These are phyloP conservation scores for Dioszegia hungarica DNA, from an alignment of 768 basidiomycete species.

Conservation along the genomic window DNA sequence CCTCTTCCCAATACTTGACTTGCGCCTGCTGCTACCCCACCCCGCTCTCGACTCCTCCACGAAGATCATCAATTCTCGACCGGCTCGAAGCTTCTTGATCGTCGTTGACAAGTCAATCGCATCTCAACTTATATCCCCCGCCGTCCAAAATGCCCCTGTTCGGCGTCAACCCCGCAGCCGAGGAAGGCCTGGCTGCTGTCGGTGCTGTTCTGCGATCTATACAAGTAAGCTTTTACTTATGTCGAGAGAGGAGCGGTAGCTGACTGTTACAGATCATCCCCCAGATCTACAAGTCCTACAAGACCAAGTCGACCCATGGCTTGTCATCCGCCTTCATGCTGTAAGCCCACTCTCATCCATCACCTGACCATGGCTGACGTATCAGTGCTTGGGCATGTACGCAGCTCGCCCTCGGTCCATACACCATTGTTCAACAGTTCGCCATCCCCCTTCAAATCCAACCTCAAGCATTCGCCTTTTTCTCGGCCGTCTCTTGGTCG, in stretches of 20 bases:
- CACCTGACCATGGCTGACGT: constrained; percentile 1
- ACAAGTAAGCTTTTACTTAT: background rate
- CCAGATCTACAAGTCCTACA: constrained; percentile 69
- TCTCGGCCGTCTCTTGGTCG: constrained; percentile 62
- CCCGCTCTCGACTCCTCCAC: too few relatives aligned
- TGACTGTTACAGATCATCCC: constrained; percentile 55
- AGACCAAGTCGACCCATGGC: constrained; percentile 63
- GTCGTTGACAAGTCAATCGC: background rate
- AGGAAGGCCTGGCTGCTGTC: constrained; percentile 67
- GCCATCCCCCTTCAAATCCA: constrained; percentile 64
- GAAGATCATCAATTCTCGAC: background rate
- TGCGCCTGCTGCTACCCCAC: too few relatives aligned
- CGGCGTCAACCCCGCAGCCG: constrained; percentile 47
- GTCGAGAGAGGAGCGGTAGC: background rate
- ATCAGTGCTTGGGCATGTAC: constrained; percentile 59
- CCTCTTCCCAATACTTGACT: background rate
- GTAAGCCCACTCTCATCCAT: constrained; percentile 20
- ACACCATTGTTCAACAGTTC: constrained; percentile 61
- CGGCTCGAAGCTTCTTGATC: background rate
- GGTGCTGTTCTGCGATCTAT: constrained; percentile 52
- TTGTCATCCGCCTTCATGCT: constrained; percentile 66
- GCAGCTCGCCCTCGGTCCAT: constrained; percentile 63
- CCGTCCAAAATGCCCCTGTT: background rate
- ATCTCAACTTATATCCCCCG: background rate
- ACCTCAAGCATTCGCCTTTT: constrained; percentile 55